phyloP scores from a whole-genome alignment of 805 yeast genomes.

The Ogataea henricii region DNA sequence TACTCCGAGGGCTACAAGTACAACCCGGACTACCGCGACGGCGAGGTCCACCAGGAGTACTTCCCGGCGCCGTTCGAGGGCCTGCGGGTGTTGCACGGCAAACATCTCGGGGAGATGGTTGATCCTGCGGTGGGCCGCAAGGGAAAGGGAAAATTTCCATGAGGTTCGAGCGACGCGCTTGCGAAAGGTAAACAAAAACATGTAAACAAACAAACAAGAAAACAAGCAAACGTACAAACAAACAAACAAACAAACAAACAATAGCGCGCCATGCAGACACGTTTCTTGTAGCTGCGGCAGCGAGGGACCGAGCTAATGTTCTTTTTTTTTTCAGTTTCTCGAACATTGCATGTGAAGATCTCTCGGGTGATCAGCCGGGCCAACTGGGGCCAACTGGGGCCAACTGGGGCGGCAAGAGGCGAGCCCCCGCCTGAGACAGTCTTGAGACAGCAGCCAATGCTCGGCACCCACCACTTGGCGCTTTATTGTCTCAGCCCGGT shows the following conservation, averaged over 20 bases:
- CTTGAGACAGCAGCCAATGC: no score
- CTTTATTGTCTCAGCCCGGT: not conserved
- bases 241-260: not conserved
- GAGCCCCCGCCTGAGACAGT: no score
- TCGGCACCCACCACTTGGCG: no score
- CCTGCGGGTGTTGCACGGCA: slow-evolving; percentile 51
- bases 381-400: no score
- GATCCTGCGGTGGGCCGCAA: slow-evolving; percentile 43
- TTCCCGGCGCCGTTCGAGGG: slow-evolving; percentile 63
- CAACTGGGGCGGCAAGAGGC: no score
- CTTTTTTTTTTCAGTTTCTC: no score
- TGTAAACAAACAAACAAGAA: not conserved
- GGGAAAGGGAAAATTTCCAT: not conserved
- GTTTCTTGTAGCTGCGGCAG: not conserved
- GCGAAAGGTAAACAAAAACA: not conserved
- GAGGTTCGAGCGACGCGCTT: not conserved
- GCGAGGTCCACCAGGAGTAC: slow-evolving; percentile 72
- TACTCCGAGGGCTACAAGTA: slow-evolving; percentile 86
- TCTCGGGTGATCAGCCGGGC: no score
- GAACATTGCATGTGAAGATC: not conserved
- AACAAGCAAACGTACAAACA: not conserved
- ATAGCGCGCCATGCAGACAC: no score
- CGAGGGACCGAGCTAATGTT: no score
- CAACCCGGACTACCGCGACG: slow-evolving; percentile 77
- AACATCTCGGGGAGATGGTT: slow-evolving; percentile 52